Percentiles rank a stretch among this genome's conserved stretches.
These are phyloP conservation scores for Pleurotus ostreatus DNA, from an alignment of 768 basidiomycete genomes.

Conservation along the genomic window DNA sequence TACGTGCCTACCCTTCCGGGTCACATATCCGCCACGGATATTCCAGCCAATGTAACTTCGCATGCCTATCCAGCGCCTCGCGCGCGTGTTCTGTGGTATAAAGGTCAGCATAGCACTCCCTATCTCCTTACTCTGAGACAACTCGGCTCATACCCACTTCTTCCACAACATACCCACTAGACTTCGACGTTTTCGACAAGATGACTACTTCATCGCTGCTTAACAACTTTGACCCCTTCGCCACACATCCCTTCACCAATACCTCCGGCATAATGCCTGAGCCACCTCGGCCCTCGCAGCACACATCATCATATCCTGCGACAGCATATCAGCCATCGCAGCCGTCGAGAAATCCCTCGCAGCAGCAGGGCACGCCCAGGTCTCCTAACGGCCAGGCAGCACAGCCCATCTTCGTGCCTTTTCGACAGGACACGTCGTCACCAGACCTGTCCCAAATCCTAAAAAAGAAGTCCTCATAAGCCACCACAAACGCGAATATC, in stretches of 20 bases:
- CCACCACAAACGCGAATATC: not conserved
- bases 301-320: conserved; percentile 3
- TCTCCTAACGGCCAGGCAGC: not conserved
- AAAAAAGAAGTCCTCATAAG: conserved; percentile 6
- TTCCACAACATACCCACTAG: not conserved
- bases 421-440: conserved; percentile 6
- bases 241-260: conserved; percentile 26
- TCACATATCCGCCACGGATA: not conserved
- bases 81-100: not conserved
- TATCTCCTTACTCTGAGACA: not conserved
- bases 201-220: conserved; percentile 16
- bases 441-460: conserved; percentile 5
- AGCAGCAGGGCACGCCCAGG: not conserved
- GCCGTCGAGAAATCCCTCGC: not conserved
- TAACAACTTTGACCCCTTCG: conserved; percentile 25
- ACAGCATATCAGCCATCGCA: conserved; percentile 1
- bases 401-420: conserved; percentile 6
- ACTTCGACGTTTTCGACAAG: not conserved
- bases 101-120: not conserved
- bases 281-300: conserved; percentile 3
- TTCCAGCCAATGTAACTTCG: not conserved
- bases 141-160: not conserved
- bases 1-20: not conserved
- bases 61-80: not conserved
- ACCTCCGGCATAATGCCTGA: conserved; percentile 15